Evolutionary conservation across 495 filamentous ascomycete genomes (phyloP).

Genomic region (Extremus antarcticus): DNA sequence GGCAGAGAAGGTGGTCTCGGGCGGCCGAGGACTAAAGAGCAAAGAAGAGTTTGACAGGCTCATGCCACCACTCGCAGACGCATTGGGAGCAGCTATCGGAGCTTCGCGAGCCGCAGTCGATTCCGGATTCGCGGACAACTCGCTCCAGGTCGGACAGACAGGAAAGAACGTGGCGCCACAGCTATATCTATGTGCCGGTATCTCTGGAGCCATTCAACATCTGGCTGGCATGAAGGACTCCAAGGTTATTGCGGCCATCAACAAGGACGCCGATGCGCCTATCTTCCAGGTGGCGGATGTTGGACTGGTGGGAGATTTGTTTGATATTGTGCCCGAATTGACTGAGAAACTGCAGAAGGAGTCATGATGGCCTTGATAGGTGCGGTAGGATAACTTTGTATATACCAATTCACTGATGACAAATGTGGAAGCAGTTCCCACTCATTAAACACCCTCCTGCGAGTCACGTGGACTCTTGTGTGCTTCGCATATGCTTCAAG

Average conservation of each 20-base stretch:
- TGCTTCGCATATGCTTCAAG: no score
- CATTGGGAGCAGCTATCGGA: conserved; percentile 84
- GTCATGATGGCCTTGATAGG: background rate
- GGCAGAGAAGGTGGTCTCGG: conserved; percentile 79
- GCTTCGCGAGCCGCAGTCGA: conserved; percentile 92
- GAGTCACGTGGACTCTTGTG: no score
- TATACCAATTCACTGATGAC: background rate
- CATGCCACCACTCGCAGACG: conserved; percentile 84
- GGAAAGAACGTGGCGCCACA: conserved; percentile 97
- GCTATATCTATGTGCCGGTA: conserved; percentile 88
- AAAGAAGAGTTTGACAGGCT: conserved; percentile 92
- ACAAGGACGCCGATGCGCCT: conserved; percentile 92
- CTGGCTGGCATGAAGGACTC: conserved; percentile 99
- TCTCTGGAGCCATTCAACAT: conserved; percentile 96
- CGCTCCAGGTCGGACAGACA: conserved; percentile 93
- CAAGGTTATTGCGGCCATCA: conserved; percentile 98
- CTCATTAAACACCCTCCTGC: no score
- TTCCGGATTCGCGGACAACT: conserved; percentile 98
- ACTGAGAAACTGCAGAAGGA: conserved; percentile 75
- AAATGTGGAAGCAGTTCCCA: no score
- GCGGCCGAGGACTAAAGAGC: conserved; percentile 87
- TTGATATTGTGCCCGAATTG: conserved; percentile 89
- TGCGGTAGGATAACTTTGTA: background rate
- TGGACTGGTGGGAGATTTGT: conserved; percentile 87
- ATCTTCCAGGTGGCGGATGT: conserved; percentile 98